These are phyloP conservation scores for Fusarium metavorans DNA, from an alignment of 2,329 filamentous ascomycete genomes.

Conservation along the genomic window DNA sequence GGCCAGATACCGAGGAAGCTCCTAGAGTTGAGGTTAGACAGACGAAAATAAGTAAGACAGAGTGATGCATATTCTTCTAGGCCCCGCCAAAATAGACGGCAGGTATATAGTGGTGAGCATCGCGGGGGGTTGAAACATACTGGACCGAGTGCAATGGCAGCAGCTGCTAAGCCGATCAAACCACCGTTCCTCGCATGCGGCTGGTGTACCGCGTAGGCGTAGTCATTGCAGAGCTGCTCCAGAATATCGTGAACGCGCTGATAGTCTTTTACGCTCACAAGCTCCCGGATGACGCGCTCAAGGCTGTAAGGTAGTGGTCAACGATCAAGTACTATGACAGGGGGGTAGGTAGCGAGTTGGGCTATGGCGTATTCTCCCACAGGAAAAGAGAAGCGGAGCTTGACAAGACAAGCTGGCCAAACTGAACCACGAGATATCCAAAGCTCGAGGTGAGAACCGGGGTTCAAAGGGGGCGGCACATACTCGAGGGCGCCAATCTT, in stretches of 20 bases:
- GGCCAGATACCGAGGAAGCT: slow-evolving; percentile 90
- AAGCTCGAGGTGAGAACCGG: background rate
- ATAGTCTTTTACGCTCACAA: slow-evolving; percentile 81
- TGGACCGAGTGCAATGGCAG: slow-evolving; percentile 92
- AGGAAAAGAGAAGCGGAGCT: background rate
- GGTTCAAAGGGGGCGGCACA: slow-evolving; percentile 50
- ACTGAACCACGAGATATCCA: background rate
- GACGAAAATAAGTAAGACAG: background rate
- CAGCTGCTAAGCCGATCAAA: slow-evolving; percentile 93
- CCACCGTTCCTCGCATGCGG: slow-evolving; percentile 97
- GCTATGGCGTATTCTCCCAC: background rate
- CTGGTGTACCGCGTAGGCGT: slow-evolving; percentile 96
- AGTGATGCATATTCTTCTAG: background rate
- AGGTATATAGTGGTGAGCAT: background rate
- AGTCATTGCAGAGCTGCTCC: slow-evolving; percentile 96
- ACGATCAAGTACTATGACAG: background rate
- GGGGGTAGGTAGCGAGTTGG: background rate
- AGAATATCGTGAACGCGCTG: slow-evolving; percentile 87
- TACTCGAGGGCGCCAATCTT: slow-evolving; percentile 98
- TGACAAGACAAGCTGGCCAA: background rate
- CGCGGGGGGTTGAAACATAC: slow-evolving; percentile 65
- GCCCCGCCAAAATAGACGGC: background rate
- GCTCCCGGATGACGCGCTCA: slow-evolving; percentile 89
- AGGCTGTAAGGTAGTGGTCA: slow-evolving; percentile 67
- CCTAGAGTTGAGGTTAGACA: slow-evolving; percentile 62